Conservation (phyloP, 2,329 filamentous ascomycete genomes). For the Tympanopsis confertula region DNA sequence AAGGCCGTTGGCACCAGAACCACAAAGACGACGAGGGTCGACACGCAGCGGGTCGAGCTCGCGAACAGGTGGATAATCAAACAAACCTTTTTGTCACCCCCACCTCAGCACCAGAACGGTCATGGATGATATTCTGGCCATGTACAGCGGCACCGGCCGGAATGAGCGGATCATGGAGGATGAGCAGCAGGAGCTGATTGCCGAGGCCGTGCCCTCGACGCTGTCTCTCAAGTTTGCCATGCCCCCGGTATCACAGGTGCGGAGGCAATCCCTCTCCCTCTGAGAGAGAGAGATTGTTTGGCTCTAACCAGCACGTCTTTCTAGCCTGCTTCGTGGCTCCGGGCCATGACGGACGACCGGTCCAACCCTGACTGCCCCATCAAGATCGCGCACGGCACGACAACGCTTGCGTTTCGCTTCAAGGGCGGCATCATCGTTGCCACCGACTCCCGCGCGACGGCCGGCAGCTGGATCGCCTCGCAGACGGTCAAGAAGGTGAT, state of each 20-base stretch:
- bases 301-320: conserved; percentile 2
- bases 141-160: conserved; percentile 71
- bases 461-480: conserved; percentile 97
- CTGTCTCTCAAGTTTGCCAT: conserved; percentile 90
- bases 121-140: conserved; percentile 90
- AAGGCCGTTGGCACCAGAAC: too few species aligned
- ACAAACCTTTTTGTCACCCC: background rate
- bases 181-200: conserved; percentile 62
- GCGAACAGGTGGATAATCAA: too few species aligned
- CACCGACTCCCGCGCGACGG: conserved; percentile 92
- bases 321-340: conserved; percentile 85
- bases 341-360: conserved; percentile 92
- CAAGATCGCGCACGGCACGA: conserved; percentile 98
- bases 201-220: conserved; percentile 52
- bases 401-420: conserved; percentile 94
- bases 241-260: conserved; percentile 68
- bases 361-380: conserved; percentile 95
- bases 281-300: conserved; percentile 3
- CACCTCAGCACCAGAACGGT: conserved; percentile 7
- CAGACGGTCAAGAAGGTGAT: conserved; percentile 99
- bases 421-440: conserved; percentile 96
- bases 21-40: too few species aligned
- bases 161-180: conserved; percentile 63
- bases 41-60: too few species aligned
- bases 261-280: background rate